Conservation (phyloP, 805 yeast species). For the Maudiozyma saulgeensis region DNA sequence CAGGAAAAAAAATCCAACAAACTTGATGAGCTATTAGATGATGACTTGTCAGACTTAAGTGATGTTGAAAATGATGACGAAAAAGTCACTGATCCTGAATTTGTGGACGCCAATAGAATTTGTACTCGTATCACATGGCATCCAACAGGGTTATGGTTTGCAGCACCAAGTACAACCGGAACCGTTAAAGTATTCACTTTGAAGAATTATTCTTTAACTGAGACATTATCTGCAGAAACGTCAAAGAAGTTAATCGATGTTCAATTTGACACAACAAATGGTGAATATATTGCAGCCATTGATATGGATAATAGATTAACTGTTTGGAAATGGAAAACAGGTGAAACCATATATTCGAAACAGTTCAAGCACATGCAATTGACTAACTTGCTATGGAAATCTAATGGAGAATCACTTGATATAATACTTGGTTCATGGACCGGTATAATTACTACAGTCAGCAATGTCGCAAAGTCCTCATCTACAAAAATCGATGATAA, state of each 20-base stretch:
- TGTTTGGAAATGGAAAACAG: slow-evolving; percentile 44
- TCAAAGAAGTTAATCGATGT: slow-evolving; percentile 36
- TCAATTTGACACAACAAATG: slow-evolving; percentile 49
- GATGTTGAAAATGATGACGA: slow-evolving; percentile 29
- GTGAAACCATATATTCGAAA: slow-evolving; percentile 28
- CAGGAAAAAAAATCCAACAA: background rate
- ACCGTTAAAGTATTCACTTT: slow-evolving; percentile 36
- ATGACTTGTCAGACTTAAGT: slow-evolving; percentile 29
- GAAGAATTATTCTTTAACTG: slow-evolving; percentile 18
- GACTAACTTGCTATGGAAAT: slow-evolving; percentile 31
- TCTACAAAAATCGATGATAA: background rate
- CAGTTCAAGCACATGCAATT: slow-evolving; percentile 18
- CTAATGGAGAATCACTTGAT: slow-evolving; percentile 15
- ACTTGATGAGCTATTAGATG: slow-evolving; percentile 9
- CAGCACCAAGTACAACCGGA: slow-evolving; percentile 48
- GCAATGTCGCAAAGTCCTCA: slow-evolving; percentile 15
- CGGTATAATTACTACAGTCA: slow-evolving; percentile 33
- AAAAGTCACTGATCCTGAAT: slow-evolving; percentile 25
- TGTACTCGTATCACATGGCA: slow-evolving; percentile 61
- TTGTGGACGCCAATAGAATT: slow-evolving; percentile 32
- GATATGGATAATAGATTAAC: slow-evolving; percentile 42
- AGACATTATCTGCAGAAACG: slow-evolving; percentile 9
- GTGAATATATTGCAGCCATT: slow-evolving; percentile 49
- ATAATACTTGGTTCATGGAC: slow-evolving; percentile 30
- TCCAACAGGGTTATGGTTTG: slow-evolving; percentile 57